Base-by-base conservation (phyloP, 116 monocot genomes). In the Papilionanthe hybrid region DNA sequence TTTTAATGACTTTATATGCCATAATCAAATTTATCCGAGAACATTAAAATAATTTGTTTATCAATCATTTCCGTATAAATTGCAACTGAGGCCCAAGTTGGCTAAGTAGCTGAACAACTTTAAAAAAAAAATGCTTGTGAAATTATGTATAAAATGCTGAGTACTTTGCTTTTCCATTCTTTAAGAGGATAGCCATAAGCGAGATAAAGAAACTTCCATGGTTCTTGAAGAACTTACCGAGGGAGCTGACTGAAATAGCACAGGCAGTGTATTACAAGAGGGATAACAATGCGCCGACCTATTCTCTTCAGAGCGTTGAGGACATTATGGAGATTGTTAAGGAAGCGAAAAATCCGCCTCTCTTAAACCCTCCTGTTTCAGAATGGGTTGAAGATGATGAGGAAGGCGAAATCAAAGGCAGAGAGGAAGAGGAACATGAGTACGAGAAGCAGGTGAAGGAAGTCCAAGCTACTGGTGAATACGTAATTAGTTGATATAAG, bases 251-350 rank as follows among this genome's bases (percentile, higher is more conserved):
- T 0, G 89, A 86, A 75, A 75, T 72, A 37, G 78, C 23, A 7
- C 89, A 89, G 60, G 82, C 84, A n/a, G 50, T 80, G 60, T 86
- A 86, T 75, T 89, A 82, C 75, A 89, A 82, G 81, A 86, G 56
- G 69, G 86, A 84, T 6, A 82, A 55, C 48, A 42, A 20, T 8
- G 77, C 80, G 12, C 84, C 79, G 3, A 82, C 79, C 1, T 89
- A 74, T 75, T 89, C 89, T 17, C 48, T 84, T 13, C 89, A 86
- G 77, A 84, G 80, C 23, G 53, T 50, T 6, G 84, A 89, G 49
- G 84, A 89, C 78, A 89, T 89, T 23, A 89, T 89, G 89, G 86
- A 82, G 45, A 86, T 89, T 4, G 84, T 89, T 0, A 66, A 81
- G 17, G 84, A 89, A 55, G 89, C 86, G 5, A 65, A 80, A 57